Conservation (phyloP, 306 rosid genomes). For the Sicyos baderoa region DNA sequence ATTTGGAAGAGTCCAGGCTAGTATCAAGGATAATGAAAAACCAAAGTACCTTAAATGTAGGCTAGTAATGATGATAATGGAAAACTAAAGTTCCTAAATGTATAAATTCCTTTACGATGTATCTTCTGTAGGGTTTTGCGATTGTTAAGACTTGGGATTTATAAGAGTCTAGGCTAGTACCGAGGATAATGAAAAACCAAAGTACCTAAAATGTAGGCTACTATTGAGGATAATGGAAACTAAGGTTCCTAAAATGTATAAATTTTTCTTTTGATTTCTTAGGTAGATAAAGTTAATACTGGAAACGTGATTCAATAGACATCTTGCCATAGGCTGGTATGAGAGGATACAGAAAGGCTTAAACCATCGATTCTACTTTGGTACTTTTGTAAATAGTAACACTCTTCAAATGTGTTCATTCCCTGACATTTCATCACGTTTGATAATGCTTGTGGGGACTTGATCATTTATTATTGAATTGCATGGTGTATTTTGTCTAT, state of each 20-base stretch:
- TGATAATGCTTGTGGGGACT: constrained; percentile 2
- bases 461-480: neutral
- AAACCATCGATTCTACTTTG: neutral
- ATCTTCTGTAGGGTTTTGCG: neutral
- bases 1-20: neutral
- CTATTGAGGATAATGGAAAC: neutral
- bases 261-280: neutral
- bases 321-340: neutral
- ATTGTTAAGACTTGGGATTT: neutral
- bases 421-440: neutral
- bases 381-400: neutral
- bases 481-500: neutral
- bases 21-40: neutral
- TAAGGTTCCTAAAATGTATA: neutral
- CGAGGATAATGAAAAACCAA: neutral
- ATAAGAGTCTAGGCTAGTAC: neutral
- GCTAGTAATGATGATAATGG: neutral
- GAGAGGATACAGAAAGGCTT: neutral
- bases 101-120: neutral
- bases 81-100: neutral
- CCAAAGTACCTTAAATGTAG: neutral
- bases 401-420: neutral
- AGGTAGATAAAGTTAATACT: neutral
- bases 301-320: neutral
- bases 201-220: neutral